Conservation (phyloP, 495 filamentous ascomycete genomes). For the Neurospora sp. region DNA sequence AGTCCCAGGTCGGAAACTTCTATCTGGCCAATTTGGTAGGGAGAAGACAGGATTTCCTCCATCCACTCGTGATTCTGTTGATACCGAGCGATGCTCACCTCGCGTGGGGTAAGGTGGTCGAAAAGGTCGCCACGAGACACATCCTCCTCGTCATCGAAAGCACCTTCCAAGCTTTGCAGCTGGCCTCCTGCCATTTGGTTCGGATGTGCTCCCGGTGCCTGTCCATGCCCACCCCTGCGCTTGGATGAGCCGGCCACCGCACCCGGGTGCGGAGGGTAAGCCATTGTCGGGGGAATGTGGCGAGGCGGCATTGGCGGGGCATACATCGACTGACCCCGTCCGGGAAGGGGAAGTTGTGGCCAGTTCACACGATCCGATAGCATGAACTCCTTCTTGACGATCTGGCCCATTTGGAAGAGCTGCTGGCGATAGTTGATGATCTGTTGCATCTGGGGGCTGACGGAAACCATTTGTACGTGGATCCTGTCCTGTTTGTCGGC, state of each 20-base stretch:
- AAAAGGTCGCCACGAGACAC: constrained; percentile 75
- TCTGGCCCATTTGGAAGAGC: constrained; percentile 67
- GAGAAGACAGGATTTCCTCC: constrained; percentile 90
- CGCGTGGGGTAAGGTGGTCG: constrained; percentile 76
- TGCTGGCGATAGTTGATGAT: constrained; percentile 55
- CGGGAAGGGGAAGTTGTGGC: constrained; percentile 71
- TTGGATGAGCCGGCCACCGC: constrained; percentile 37
- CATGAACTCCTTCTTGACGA: constrained; percentile 89
- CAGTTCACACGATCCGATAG: constrained; percentile 79
- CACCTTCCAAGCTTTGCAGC: constrained; percentile 35
- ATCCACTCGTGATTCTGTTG: constrained; percentile 98
- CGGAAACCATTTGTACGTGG: constrained; percentile 51
- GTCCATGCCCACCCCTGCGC: constrained; percentile 19
- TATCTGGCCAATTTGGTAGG: constrained; percentile 72
- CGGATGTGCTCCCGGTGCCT: constrained; percentile 16
- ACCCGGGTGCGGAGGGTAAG: constrained; percentile 38
- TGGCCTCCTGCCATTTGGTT: constrained; percentile 17
- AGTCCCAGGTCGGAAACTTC: constrained; percentile 79
- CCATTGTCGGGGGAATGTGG: constrained; percentile 38
- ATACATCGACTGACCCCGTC: constrained; percentile 35
- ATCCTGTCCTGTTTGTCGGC: constrained; percentile 62
- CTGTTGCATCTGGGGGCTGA: constrained; percentile 45
- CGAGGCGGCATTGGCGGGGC: constrained; percentile 23
- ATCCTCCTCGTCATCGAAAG: constrained; percentile 81
- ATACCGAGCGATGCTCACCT: constrained; percentile 76